Percentiles rank a stretch among this genome's conserved stretches.
These are phyloP conservation scores for Lablab purpureus DNA, from an alignment of 306 rosid species.

Conservation along the genomic window DNA sequence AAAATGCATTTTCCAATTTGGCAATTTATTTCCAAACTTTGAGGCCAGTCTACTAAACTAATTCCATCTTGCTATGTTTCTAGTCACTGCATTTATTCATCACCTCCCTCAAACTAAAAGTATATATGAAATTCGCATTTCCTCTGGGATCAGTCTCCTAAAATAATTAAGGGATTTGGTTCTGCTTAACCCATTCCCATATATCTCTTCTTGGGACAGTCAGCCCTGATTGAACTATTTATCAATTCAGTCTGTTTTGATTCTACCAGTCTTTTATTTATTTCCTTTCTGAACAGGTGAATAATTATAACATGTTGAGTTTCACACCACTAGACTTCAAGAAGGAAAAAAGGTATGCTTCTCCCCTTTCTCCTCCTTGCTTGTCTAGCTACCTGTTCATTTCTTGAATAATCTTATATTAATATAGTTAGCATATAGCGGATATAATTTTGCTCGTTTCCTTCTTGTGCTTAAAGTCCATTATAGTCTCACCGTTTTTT, in stretches of 20 bases:
- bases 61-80: neutral
- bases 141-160: neutral
- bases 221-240: slow-evolving; percentile 15
- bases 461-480: neutral
- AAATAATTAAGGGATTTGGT: slow-evolving; percentile 11
- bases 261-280: slow-evolving; percentile 8
- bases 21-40: too few relatives aligned
- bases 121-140: neutral
- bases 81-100: neutral
- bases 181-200: slow-evolving; percentile 12
- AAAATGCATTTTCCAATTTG: too few relatives aligned
- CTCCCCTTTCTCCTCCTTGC: slow-evolving; percentile 6
- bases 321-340: slow-evolving; percentile 87
- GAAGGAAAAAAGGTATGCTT: slow-evolving; percentile 75
- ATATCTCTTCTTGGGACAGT: slow-evolving; percentile 13
- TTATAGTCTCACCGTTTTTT: neutral
- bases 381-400: slow-evolving; percentile 14
- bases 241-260: slow-evolving; percentile 3
- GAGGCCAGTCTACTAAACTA: neutral
- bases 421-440: neutral
- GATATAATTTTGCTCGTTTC: slow-evolving; percentile 22
- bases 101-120: neutral
- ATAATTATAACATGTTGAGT: slow-evolving; percentile 75
- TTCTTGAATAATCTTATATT: slow-evolving; percentile 2
- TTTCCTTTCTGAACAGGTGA: slow-evolving; percentile 58